Evolutionary conservation across 75 land plant genomes (phyloP).

Genomic region (Larix kaempferi): DNA sequence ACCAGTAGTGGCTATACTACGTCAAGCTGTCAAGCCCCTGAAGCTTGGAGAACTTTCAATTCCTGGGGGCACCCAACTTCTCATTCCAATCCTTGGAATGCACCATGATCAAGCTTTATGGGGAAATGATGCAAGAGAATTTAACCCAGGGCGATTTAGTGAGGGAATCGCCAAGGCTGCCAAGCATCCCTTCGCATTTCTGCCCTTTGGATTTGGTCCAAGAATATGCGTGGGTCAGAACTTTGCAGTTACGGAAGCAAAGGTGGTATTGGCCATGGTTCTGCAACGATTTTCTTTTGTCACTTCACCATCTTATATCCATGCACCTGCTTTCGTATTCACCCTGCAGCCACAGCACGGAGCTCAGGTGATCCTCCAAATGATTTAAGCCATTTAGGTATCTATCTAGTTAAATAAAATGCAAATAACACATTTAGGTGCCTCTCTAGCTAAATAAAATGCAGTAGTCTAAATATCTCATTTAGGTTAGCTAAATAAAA

Average conservation of each 20-base stretch:
- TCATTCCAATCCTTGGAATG: slow-evolving; percentile 32
- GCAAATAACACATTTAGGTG: too few species aligned
- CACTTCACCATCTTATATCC: slow-evolving; percentile 35
- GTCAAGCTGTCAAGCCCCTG: slow-evolving; percentile 20
- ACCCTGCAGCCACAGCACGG: slow-evolving; percentile 33
- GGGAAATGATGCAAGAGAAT: slow-evolving; percentile 54
- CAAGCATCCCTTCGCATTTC: slow-evolving; percentile 16
- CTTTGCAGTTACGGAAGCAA: slow-evolving; percentile 39
- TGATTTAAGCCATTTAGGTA: too few species aligned
- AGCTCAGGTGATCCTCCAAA: slow-evolving; percentile 15
- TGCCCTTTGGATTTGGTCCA: slow-evolving; percentile 48
- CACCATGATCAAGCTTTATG: slow-evolving; percentile 50
- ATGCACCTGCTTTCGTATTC: slow-evolving; percentile 28
- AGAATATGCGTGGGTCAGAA: slow-evolving; percentile 46
- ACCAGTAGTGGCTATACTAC: slow-evolving; percentile 17
- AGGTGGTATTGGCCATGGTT: slow-evolving; percentile 29
- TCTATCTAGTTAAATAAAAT: too few species aligned
- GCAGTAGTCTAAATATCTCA: too few species aligned
- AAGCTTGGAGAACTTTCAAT: slow-evolving; percentile 27
- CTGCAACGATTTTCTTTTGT: slow-evolving; percentile 39
- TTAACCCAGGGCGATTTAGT: slow-evolving; percentile 47
- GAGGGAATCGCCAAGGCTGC: slow-evolving; percentile 14
- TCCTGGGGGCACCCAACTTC: slow-evolving; percentile 34
- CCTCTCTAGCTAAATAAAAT: too few species aligned
- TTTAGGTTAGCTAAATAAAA: too few species aligned